These are phyloP conservation scores for Suillus tomentosus DNA, from an alignment of 768 basidiomycete species.

Conservation along the genomic window DNA sequence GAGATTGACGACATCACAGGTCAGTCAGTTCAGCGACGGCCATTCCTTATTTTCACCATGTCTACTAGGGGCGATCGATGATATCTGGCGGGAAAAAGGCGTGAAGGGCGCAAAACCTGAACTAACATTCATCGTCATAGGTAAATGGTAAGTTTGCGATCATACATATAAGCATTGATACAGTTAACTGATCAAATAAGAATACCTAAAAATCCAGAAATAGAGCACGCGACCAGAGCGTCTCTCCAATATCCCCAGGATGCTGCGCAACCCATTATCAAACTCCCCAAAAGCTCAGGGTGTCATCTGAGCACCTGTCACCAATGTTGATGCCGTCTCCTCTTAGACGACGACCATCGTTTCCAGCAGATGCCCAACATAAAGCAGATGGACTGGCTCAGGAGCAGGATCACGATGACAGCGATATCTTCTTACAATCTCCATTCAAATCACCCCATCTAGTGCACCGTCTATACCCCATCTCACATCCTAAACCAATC, in stretches of 20 bases:
- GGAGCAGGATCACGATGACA: conserved; percentile 39
- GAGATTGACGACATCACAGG: conserved; percentile 53
- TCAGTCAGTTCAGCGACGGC: conserved; percentile 20
- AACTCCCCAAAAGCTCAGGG: conserved; percentile 36
- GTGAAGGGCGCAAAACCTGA: conserved; percentile 32
- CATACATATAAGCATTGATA: no score
- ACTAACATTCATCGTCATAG: conserved; percentile 60
- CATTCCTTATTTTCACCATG: not conserved
- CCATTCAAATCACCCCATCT: conserved; percentile 50
- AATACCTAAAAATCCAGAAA: conserved; percentile 18
- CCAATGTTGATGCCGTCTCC: conserved; percentile 70
- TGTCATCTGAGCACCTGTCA: conserved; percentile 45
- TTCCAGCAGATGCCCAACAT: conserved; percentile 25
- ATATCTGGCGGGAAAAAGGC: conserved; percentile 23
- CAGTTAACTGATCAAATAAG: no score
- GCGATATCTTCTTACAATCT: conserved; percentile 54
- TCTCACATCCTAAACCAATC: conserved; percentile 20
- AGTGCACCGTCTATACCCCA: conserved; percentile 44
- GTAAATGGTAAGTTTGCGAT: conserved; percentile 45
- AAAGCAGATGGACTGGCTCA: conserved; percentile 32
- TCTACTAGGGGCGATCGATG: conserved; percentile 29
- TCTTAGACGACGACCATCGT: conserved; percentile 47
- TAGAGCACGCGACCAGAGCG: conserved; percentile 30
- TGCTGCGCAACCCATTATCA: conserved; percentile 35
- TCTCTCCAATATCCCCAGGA: conserved; percentile 34